Conservation (phyloP, 306 rosid species). For the Lathyrus sativus region DNA sequence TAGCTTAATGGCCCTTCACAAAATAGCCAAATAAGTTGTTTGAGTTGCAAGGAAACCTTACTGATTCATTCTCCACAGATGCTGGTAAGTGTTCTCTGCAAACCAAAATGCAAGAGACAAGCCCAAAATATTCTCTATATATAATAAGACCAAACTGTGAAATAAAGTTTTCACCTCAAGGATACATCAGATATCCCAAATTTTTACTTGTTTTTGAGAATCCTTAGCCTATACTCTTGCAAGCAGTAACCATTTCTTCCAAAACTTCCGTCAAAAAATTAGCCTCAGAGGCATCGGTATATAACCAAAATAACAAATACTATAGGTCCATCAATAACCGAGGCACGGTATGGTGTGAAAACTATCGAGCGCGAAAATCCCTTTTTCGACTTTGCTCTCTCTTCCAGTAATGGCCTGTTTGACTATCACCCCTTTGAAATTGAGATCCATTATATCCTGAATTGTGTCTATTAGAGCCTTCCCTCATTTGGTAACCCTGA, state of each 20-base stretch:
- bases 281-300: conserved; percentile 13
- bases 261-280: conserved; percentile 11
- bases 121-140: background rate
- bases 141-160: conserved; percentile 7
- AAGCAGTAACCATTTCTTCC: conserved; percentile 29
- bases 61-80: background rate
- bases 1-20: too few species aligned
- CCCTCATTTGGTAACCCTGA: conserved; percentile 43
- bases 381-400: conserved; percentile 50
- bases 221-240: background rate
- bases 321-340: conserved; percentile 17
- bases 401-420: conserved; percentile 47
- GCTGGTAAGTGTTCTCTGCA: background rate
- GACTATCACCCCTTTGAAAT: conserved; percentile 46
- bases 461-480: conserved; percentile 33
- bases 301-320: background rate
- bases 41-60: background rate
- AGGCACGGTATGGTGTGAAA: conserved; percentile 17
- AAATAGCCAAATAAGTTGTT: too few species aligned
- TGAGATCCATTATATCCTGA: conserved; percentile 44
- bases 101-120: conserved; percentile 2
- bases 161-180: background rate
- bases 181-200: conserved; percentile 20
- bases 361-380: conserved; percentile 43
- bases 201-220: conserved; percentile 21